Evolutionary conservation across 768 basidiomycete genomes (phyloP).

Genomic region (Grammothele lineata): DNA sequence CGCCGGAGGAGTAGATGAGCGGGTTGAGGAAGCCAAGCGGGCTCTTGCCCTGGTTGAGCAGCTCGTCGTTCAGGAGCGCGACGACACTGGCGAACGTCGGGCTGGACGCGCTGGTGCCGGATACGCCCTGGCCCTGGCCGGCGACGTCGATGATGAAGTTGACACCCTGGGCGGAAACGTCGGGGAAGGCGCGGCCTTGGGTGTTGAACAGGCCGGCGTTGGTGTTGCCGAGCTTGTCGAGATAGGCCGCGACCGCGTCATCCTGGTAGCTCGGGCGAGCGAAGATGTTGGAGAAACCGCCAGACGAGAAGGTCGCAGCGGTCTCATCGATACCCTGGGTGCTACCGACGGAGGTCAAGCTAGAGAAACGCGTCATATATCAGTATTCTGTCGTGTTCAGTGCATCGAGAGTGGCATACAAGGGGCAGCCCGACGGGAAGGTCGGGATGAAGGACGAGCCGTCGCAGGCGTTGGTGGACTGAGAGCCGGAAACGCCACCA

Average conservation of each 20-base stretch:
- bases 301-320: slow-evolving; percentile 29
- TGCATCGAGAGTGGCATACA: slow-evolving; percentile 14
- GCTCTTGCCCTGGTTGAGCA: slow-evolving; percentile 20
- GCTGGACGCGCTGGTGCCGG: slow-evolving; percentile 22
- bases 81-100: slow-evolving; percentile 25
- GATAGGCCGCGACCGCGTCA: slow-evolving; percentile 32
- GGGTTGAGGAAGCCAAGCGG: slow-evolving; percentile 29
- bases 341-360: slow-evolving; percentile 33
- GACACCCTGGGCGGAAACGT: slow-evolving; percentile 38
- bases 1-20: slow-evolving; percentile 20
- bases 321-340: slow-evolving; percentile 29
- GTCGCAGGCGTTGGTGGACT: slow-evolving; percentile 17
- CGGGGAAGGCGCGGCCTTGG: slow-evolving; percentile 43
- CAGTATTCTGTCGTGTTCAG: background rate
- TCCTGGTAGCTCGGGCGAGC: slow-evolving; percentile 35
- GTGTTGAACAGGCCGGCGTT: slow-evolving; percentile 28
- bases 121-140: slow-evolving; percentile 20
- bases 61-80: slow-evolving; percentile 27
- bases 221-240: slow-evolving; percentile 27
- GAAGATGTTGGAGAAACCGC: slow-evolving; percentile 36
- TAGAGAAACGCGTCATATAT: slow-evolving; percentile 10
- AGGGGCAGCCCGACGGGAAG: slow-evolving; percentile 29
- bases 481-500: slow-evolving; percentile 26
- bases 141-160: slow-evolving; percentile 33
- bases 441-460: slow-evolving; percentile 26